A percentile compares a stretch with the other conserved stretches of the same genome.
phyloP scores from a whole-genome alignment of 768 basidiomycete species.

The Tephrocybe rancida region DNA sequence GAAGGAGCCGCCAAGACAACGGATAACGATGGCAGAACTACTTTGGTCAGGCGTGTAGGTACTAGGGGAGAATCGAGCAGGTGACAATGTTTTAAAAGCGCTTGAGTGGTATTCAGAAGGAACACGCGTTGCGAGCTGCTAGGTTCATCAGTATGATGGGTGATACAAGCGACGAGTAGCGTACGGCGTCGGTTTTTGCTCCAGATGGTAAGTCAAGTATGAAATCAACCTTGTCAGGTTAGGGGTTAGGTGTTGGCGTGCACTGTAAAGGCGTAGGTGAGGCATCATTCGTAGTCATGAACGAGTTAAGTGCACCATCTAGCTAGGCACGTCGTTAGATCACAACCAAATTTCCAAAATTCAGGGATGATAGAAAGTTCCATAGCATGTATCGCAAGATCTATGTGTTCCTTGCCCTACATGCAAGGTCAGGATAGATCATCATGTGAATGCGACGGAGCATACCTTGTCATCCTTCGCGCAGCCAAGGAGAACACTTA shows the following conservation, averaged over 20 bases:
- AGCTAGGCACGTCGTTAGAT: slow-evolving; percentile 49
- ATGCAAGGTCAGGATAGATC: background rate
- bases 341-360: slow-evolving; percentile 56
- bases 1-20: slow-evolving; percentile 45
- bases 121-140: slow-evolving; percentile 37
- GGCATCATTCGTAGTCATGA: background rate
- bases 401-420: slow-evolving; percentile 52
- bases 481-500: slow-evolving; percentile 50
- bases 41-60: slow-evolving; percentile 55
- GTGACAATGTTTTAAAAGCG: slow-evolving; percentile 45
- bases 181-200: slow-evolving; percentile 53
- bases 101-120: slow-evolving; percentile 47
- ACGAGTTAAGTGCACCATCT: slow-evolving; percentile 41
- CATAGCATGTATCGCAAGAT: slow-evolving; percentile 52
- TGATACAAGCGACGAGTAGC: slow-evolving; percentile 19
- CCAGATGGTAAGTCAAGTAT: slow-evolving; percentile 60
- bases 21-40: slow-evolving; percentile 50
- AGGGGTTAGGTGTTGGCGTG: slow-evolving; percentile 55
- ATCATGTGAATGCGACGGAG: background rate
- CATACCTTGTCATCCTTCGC: slow-evolving; percentile 48
- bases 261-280: slow-evolving; percentile 35
- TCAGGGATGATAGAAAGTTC: slow-evolving; percentile 54
- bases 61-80: slow-evolving; percentile 50
- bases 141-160: background rate
- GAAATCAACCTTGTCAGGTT: slow-evolving; percentile 54